Conservation (phyloP, 2,329 filamentous ascomycete species). For the Helicocarpus griseus region DNA sequence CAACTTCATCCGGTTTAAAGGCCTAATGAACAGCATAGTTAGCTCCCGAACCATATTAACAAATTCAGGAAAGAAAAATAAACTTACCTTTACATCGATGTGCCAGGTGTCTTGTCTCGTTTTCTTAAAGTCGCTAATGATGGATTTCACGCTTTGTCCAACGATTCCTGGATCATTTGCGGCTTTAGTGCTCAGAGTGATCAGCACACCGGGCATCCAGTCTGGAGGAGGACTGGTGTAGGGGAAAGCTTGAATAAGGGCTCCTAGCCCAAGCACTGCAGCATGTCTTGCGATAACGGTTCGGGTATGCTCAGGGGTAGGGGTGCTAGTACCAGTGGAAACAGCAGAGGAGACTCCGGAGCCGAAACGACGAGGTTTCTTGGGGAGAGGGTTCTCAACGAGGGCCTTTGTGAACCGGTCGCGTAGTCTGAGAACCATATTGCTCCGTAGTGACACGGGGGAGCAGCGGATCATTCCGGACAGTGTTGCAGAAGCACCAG, state of each 20-base stretch:
- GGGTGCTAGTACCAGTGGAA: conserved; percentile 38
- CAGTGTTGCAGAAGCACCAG: conserved; percentile 82
- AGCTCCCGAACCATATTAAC: conserved; percentile 5
- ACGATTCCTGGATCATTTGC: conserved; percentile 85
- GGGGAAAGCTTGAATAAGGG: conserved; percentile 89
- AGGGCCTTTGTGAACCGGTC: conserved; percentile 69
- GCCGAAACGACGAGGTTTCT: conserved; percentile 38
- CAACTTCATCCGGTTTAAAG: conserved; percentile 84
- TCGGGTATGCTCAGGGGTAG: conserved; percentile 51
- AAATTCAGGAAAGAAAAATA: conserved; percentile 4
- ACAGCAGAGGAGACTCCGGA: conserved; percentile 32
- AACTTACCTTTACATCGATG: conserved; percentile 86
- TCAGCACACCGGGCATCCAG: conserved; percentile 91
- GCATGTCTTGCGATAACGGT: conserved; percentile 78
- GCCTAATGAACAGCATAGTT: conserved; percentile 41
- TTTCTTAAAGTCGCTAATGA: conserved; percentile 97
- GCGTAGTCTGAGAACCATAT: conserved; percentile 66
- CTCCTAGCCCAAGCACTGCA: conserved; percentile 81
- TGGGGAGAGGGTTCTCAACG: conserved; percentile 78
- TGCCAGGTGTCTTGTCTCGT: conserved; percentile 98
- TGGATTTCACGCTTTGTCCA: conserved; percentile 88
- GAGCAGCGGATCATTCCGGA: conserved; percentile 98
- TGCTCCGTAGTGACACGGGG: conserved; percentile 65
- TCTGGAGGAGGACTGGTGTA: conserved; percentile 83
- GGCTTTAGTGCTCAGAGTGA: conserved; percentile 72